Base-by-base conservation (phyloP, 495 filamentous ascomycete species). In the Trypethelium eluteriae region DNA sequence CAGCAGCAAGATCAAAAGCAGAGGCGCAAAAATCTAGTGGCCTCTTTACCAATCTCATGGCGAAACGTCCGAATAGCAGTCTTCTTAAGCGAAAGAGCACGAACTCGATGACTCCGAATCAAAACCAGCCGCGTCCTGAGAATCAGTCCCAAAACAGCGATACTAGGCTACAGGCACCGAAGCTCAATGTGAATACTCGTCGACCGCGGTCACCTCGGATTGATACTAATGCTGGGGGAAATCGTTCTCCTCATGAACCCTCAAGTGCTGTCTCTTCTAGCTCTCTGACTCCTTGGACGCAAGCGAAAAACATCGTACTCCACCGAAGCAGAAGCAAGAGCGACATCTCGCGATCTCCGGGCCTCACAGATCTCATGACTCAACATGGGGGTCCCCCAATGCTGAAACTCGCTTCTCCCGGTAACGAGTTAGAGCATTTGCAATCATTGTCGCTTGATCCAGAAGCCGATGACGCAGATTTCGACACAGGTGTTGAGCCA, bases 281-380 rank as follows among this genome's bases (percentile, higher is more conserved):
- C 46, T 75, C 76, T 61, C 70, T 85, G 39, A 76, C 69, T 39
- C 76, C 85, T 14, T 76, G 73, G 72, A 70, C 50, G n/a, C 70
- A 74, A 36, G 69, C 75, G 53, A 84, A 80, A 70, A 80, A 81
- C 62, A 72, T 80, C 10, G 80, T 25, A 25, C 25, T 87, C 61
- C 82, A 78, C 56, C 87, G 91, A 47, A 79, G 77, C 4, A 81
- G 91, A 72, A 93, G 89, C 78, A 87, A 83, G 72, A 94, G 90
- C 68, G 92, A 96, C 65, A 69, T 92, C 38, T 79, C 84, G 3
- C 81, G 72, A 64, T 65, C 70, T 16, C 64, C 67, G 44, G 70
- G 71, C n/a, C 75, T 77, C 61, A 66, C 64, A 46, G 70, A 71
- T 39, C 71, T 76, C 36, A 73, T 74, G 79, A 85, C 79, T 72